phyloP scores from a whole-genome alignment of 257 asterid genomes.

The Solanum sparsipilum region DNA sequence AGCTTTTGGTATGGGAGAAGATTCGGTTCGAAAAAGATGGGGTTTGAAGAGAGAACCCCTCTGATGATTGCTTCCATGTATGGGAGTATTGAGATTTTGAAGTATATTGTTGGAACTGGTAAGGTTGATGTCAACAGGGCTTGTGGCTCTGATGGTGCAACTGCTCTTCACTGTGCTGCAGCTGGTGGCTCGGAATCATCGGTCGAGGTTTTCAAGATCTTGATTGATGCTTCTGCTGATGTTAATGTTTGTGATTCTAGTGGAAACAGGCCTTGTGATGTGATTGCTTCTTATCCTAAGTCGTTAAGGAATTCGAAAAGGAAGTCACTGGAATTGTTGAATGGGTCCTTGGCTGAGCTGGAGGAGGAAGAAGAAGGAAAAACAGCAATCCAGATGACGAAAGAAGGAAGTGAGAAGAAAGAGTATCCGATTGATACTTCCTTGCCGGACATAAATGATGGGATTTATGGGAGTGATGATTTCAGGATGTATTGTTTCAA shows the following conservation, averaged over 20 bases:
- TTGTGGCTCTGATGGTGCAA: constrained; percentile 64
- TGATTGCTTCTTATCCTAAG: constrained; percentile 37
- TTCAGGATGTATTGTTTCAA: constrained; percentile 47
- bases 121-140: constrained; percentile 60
- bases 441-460: constrained; percentile 35
- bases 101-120: constrained; percentile 36
- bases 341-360: constrained; percentile 21
- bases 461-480: constrained; percentile 37
- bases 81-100: constrained; percentile 57
- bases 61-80: constrained; percentile 63
- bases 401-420: constrained; percentile 43
- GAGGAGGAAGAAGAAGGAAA: constrained; percentile 30
- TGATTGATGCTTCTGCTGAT: constrained; percentile 46
- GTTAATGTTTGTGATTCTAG: constrained; percentile 32
- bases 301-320: constrained; percentile 22
- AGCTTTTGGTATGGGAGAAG: constrained; percentile 74
- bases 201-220: constrained; percentile 36
- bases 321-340: constrained; percentile 47
- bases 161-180: constrained; percentile 82
- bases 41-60: constrained; percentile 66
- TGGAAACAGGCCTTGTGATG: constrained; percentile 56
- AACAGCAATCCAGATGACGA: background rate
- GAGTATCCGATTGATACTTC: constrained; percentile 60
- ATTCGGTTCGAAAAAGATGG: constrained; percentile 64
- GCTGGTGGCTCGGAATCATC: constrained; percentile 58